phyloP scores from a whole-genome alignment of 2,329 filamentous ascomycete genomes.

The Arthrobotrys pseudoclavata region DNA sequence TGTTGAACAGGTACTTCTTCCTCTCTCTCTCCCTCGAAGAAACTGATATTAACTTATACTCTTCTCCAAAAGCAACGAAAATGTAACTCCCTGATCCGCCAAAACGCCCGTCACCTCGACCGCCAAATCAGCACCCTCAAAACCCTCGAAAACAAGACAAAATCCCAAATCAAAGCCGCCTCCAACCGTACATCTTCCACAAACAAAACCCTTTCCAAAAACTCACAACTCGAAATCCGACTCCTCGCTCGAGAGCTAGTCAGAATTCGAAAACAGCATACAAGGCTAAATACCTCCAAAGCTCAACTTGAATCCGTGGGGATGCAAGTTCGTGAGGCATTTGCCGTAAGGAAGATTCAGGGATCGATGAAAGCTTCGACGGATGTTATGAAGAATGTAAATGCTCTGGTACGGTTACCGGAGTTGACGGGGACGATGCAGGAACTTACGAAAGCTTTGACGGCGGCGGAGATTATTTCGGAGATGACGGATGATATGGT shows the following conservation, averaged over 20 bases:
- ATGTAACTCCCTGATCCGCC: conserved; percentile 90
- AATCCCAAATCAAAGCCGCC: conserved; percentile 84
- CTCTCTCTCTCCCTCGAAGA: conserved; percentile 20
- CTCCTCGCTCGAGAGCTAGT: conserved; percentile 91
- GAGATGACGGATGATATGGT: conserved; percentile 95
- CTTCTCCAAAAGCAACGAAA: conserved; percentile 80
- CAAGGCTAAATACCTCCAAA: conserved; percentile 84
- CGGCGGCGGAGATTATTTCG: conserved; percentile 96
- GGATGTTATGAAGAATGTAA: conserved; percentile 97
- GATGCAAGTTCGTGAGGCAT: conserved; percentile 98
- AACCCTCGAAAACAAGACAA: conserved; percentile 84
- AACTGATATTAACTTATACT: conserved; percentile 32
- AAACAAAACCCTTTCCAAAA: conserved; percentile 74
- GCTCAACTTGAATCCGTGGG: conserved; percentile 92
- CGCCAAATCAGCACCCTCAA: conserved; percentile 87
- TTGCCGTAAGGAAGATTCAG: conserved; percentile 94
- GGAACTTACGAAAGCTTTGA: conserved; percentile 85
- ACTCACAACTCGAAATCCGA: conserved; percentile 85
- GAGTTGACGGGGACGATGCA: conserved; percentile 91
- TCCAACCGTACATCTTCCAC: conserved; percentile 73
- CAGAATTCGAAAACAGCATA: conserved; percentile 80
- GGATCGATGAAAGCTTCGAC: conserved; percentile 87
- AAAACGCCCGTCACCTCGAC: conserved; percentile 93
- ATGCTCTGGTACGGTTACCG: conserved; percentile 83
- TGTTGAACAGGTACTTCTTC: conserved; percentile 80